Evolutionary conservation across 495 filamentous ascomycete genomes (phyloP).

Genomic region (Daldinia loculata): DNA sequence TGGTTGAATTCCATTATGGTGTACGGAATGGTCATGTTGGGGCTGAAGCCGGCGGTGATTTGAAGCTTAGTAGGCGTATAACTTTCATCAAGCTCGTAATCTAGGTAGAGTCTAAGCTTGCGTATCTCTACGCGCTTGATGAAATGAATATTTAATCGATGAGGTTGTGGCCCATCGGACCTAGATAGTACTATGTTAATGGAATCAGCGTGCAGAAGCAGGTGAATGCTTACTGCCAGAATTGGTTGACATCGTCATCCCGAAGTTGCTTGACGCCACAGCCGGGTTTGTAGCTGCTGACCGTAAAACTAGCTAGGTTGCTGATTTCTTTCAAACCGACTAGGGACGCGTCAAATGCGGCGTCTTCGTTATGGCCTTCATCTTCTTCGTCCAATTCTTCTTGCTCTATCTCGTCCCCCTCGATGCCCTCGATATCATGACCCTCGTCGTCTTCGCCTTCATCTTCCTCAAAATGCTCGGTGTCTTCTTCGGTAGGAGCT

Average conservation of each 20-base stretch:
- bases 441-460: slow-evolving; percentile 12
- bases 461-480: slow-evolving; percentile 16
- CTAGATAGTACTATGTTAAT: slow-evolving; percentile 46
- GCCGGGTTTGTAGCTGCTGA: slow-evolving; percentile 89
- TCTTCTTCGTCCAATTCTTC: slow-evolving; percentile 40
- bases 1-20: slow-evolving; percentile 78
- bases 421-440: slow-evolving; percentile 16
- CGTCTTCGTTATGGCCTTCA: slow-evolving; percentile 29
- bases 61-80: slow-evolving; percentile 96
- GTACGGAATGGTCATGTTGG: slow-evolving; percentile 87
- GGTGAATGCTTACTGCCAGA: slow-evolving; percentile 77
- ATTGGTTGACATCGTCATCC: slow-evolving; percentile 77
- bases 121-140: slow-evolving; percentile 89
- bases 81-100: slow-evolving; percentile 90
- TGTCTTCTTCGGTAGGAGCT: slow-evolving; percentile 12
- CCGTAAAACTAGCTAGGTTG: slow-evolving; percentile 91
- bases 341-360: slow-evolving; percentile 54
- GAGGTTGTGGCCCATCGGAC: slow-evolving; percentile 95
- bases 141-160: slow-evolving; percentile 93
- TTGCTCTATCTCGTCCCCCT: slow-evolving; percentile 30
- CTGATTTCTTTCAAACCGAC: slow-evolving; percentile 86
- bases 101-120: slow-evolving; percentile 83
- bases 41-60: slow-evolving; percentile 84
- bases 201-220: background rate
- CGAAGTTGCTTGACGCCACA: slow-evolving; percentile 88